Evolutionary conservation across 345 rosid genomes (phyloP).

Genomic region (Populus pruinosa): DNA sequence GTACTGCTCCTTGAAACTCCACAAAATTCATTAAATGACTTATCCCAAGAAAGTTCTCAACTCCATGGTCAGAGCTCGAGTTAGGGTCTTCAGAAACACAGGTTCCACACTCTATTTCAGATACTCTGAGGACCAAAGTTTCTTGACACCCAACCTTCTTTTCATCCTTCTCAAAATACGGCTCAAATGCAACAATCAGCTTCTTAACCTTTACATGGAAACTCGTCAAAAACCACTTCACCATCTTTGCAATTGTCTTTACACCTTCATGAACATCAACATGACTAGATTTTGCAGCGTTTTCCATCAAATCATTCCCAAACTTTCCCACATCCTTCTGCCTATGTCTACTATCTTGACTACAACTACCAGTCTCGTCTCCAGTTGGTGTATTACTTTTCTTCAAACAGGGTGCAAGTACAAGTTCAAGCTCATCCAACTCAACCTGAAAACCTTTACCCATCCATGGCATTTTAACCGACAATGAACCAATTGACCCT

Average conservation of each 20-base stretch:
- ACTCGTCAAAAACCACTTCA: conserved; percentile 82
- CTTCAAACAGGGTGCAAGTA: conserved; percentile 52
- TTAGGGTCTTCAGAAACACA: conserved; percentile 56
- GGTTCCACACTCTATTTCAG: conserved; percentile 71
- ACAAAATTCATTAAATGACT: conserved; percentile 67
- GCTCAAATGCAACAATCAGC: conserved; percentile 78
- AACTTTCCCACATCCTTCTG: background rate
- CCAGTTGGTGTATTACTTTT: conserved; percentile 21
- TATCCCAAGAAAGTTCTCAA: conserved; percentile 61
- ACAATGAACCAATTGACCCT: conserved; percentile 83
- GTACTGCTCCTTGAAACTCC: conserved; percentile 66
- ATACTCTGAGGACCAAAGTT: conserved; percentile 64
- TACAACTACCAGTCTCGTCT: conserved; percentile 19
- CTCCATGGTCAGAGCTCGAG: conserved; percentile 26
- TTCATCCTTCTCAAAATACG: conserved; percentile 35
- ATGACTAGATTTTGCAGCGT: conserved; percentile 31
- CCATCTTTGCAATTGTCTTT: conserved; percentile 91
- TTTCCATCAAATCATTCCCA: conserved; percentile 30
- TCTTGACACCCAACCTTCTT: conserved; percentile 30
- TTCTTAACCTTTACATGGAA: conserved; percentile 68
- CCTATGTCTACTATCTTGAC: conserved; percentile 33
- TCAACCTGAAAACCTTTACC: conserved; percentile 81
- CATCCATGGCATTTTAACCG: conserved; percentile 81
- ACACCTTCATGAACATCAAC: conserved; percentile 93
- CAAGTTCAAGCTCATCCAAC: conserved; percentile 84